Evolutionary conservation across 148 eudicot genomes (phyloP).

Genomic region (Chenopodium suecicum): DNA sequence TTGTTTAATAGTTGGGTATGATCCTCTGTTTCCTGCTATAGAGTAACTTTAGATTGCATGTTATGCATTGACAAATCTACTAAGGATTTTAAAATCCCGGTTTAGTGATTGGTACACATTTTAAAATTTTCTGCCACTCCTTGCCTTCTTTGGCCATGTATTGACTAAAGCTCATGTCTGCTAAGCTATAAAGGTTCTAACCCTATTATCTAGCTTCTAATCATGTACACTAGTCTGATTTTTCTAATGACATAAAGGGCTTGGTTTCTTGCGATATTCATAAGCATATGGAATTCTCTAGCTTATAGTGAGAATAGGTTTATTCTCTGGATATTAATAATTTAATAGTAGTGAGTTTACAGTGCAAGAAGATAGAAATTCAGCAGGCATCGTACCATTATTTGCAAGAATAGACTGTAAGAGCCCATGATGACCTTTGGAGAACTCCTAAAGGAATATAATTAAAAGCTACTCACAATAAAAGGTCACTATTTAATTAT

Average conservation of each 20-base stretch:
- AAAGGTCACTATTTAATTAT: not conserved
- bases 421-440: not conserved
- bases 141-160: not conserved
- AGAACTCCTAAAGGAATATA: not conserved
- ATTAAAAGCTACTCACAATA: not conserved
- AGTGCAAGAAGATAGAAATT: not conserved
- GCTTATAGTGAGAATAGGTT: too few species aligned
- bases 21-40: too few species aligned
- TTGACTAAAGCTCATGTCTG: not conserved
- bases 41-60: not conserved
- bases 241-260: too few species aligned
- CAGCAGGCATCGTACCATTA: not conserved
- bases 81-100: too few species aligned
- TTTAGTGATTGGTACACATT: too few species aligned
- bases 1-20: not conserved
- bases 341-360: not conserved
- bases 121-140: not conserved
- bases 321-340: too few species aligned
- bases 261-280: too few species aligned
- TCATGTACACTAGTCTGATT: too few species aligned
- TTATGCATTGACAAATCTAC: not conserved
- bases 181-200: not conserved
- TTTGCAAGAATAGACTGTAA: not conserved
- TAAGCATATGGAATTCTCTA: too few species aligned
- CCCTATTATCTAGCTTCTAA: not conserved